Base-by-base conservation (phyloP, 345 rosid species). In the Geranium brycei region DNA sequence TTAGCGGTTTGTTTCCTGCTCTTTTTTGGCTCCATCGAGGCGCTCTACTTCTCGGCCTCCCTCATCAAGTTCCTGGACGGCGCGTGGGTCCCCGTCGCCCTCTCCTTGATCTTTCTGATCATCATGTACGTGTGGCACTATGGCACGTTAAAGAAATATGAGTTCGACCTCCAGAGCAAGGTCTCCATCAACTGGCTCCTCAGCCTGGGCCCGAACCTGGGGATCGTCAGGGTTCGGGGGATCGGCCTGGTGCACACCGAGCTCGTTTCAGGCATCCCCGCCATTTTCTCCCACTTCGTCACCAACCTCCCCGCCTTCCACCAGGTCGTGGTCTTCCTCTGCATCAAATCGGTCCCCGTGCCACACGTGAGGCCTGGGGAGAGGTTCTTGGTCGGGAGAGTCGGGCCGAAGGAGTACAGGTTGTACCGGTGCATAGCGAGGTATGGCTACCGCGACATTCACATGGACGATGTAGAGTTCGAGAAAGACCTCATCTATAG, bases 241-340 rank as follows among this genome's bases (percentile, higher is more conserved):
- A 86, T 93, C 6, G 99, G 99, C 66, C 81, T 93, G 74, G 80
- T 93, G 70, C 84, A 88, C 66, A 93, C 97, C 2, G 97, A 93
- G 74, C 91, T 93, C 16, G 97, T 93, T 69, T 83, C 96, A 0
- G 99, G 99, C 61, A 83, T 93, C 69, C 99, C 99, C 0, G 96
- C 96, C 1, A 86, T 93, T 40, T 93, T 93, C 80, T 93, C 99
- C 71, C 99, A 93, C 80, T 93, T 93, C 35, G 89, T 93, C 59
- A 88, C 99, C 53, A 93, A 93, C 78, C 97, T 93, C 17, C 99
- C 99, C 0, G 99, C 99, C 15, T 90, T 93, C 67, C 99, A 93
- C 69, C 97, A 93, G 69, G 91, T 93, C 41, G 78, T 93, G 0
- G 90, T 93, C 76, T 93, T 93, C 51, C 96, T 93, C 63, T 93